Evolutionary conservation across 1,139 yeast species (phyloP).

Genomic region (Spathaspora sp.): DNA sequence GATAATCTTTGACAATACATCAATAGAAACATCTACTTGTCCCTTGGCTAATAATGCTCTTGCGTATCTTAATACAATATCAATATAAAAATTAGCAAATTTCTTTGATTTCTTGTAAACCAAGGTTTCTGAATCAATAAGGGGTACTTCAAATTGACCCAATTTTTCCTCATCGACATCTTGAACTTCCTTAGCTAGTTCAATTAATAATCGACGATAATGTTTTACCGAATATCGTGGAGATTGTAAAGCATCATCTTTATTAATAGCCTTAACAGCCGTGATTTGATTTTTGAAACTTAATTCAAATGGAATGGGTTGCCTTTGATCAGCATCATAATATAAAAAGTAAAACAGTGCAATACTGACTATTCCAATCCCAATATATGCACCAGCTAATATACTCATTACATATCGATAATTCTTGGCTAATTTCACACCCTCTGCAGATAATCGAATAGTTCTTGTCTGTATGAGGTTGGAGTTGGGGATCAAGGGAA

Average conservation of each 20-base stretch:
- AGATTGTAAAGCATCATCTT: slow-evolving; percentile 44
- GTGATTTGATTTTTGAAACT: slow-evolving; percentile 32
- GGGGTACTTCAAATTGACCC: slow-evolving; percentile 28
- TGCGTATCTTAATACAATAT: slow-evolving; percentile 43
- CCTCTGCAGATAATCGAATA: not conserved
- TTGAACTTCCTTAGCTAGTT: slow-evolving; percentile 34
- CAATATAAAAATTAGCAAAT: slow-evolving; percentile 46
- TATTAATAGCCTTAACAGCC: slow-evolving; percentile 46
- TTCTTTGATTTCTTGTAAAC: slow-evolving; percentile 29
- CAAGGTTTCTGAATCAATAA: slow-evolving; percentile 31
- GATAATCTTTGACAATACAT: slow-evolving; percentile 30
- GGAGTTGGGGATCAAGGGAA: not conserved
- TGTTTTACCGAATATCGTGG: slow-evolving; percentile 48
- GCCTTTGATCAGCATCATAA: slow-evolving; percentile 41
- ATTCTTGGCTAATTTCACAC: slow-evolving; percentile 12
- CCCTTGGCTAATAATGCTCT: slow-evolving; percentile 46
- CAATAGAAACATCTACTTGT: slow-evolving; percentile 30
- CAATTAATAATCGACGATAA: slow-evolving; percentile 39
- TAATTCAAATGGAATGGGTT: slow-evolving; percentile 43
- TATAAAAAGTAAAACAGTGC: slow-evolving; percentile 43
- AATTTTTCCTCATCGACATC: slow-evolving; percentile 20
- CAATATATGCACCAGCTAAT: slow-evolving; percentile 45
- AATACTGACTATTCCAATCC: slow-evolving; percentile 38
- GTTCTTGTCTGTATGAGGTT: not conserved
- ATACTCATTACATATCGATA: slow-evolving; percentile 31